These are phyloP conservation scores for Triticum timopheevii DNA, from an alignment of 176 grass and related monocot genomes.

Conservation along the genomic window DNA sequence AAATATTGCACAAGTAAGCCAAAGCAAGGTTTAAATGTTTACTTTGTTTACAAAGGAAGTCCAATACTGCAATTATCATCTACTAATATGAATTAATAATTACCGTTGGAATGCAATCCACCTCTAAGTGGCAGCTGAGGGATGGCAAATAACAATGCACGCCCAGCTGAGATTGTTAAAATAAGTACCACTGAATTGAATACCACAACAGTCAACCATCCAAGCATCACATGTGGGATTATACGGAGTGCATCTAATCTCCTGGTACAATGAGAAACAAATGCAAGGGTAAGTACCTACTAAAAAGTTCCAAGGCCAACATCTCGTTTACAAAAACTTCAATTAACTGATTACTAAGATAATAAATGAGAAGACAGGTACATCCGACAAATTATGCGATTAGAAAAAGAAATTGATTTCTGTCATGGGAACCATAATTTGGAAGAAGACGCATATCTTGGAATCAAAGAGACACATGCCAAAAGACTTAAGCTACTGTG, in stretches of 20 bases:
- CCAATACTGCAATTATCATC: constrained; percentile 3
- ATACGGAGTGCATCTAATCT: too few species aligned
- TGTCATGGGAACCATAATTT: too few species aligned
- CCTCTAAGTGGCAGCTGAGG: constrained; percentile 32
- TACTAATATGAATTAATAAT: not conserved
- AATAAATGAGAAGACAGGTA: too few species aligned
- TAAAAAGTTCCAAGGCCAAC: too few species aligned
- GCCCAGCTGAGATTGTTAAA: constrained; percentile 41
- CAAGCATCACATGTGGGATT: not conserved
- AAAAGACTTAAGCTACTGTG: not conserved
- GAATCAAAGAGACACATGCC: not conserved
- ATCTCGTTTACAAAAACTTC: too few species aligned
- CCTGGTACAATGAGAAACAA: too few species aligned
- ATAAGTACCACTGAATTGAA: constrained; percentile 38
- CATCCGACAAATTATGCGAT: too few species aligned
- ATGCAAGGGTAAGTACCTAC: too few species aligned
- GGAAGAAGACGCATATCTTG: not conserved
- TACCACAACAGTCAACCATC: constrained; percentile 32
- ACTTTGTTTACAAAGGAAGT: not conserved
- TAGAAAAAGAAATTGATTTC: too few species aligned
- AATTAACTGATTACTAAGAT: too few species aligned
- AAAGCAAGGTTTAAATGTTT: constrained; percentile 2
- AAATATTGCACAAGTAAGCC: constrained; percentile 6
- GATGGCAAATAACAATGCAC: constrained; percentile 38
- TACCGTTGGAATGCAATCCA: constrained; percentile 50